These are phyloP conservation scores for Trapa incisa DNA, from an alignment of 345 rosid species.

Conservation along the genomic window DNA sequence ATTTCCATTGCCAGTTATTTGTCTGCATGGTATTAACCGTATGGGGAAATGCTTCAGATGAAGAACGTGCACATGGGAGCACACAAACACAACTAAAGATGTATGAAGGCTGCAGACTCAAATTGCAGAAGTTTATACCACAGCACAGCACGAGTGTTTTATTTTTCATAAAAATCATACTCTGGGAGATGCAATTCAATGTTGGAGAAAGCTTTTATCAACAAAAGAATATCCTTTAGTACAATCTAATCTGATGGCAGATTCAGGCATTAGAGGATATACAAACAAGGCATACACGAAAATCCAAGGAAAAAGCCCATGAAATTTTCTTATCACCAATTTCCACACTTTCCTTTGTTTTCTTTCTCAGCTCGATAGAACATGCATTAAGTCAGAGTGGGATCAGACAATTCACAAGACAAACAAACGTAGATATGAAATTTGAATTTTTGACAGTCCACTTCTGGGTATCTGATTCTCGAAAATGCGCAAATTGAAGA, in stretches of 20 bases:
- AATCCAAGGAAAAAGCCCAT: not conserved
- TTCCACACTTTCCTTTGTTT: not conserved
- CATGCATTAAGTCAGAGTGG: not conserved
- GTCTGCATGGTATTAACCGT: conserved; percentile 1
- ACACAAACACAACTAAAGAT: no score
- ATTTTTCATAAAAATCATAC: not conserved
- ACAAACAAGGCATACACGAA: not conserved
- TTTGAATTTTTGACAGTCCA: not conserved
- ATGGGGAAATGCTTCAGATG: not conserved
- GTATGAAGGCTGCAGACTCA: not conserved
- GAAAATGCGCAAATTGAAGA: not conserved
- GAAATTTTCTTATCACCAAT: not conserved
- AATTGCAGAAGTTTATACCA: no score
- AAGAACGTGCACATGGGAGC: not conserved
- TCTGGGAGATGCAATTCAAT: not conserved
- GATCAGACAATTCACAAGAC: not conserved
- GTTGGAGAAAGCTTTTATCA: not conserved
- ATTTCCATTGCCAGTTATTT: conserved; percentile 39
- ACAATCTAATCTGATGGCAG: no score
- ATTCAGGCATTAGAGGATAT: not conserved
- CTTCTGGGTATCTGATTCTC: not conserved
- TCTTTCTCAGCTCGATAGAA: not conserved
- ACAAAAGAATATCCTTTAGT: not conserved
- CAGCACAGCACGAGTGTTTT: not conserved
- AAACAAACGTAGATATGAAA: not conserved